These are phyloP conservation scores for Puccinia novopanici DNA, from an alignment of 1,284 basidiomycete genomes.

Conservation along the genomic window DNA sequence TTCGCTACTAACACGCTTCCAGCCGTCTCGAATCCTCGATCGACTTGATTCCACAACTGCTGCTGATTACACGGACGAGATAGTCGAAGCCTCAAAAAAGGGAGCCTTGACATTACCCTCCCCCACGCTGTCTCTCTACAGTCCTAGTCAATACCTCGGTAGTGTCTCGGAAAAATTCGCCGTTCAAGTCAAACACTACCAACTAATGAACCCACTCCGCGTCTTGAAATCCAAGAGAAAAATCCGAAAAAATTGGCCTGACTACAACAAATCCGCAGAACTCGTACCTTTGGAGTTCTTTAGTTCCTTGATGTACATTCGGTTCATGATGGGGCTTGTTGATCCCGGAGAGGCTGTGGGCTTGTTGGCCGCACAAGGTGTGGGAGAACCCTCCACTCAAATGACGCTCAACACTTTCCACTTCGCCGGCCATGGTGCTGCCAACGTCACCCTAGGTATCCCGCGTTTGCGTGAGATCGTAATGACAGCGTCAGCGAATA, in stretches of 20 bases:
- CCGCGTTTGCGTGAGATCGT: constrained; percentile 98
- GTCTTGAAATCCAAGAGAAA: constrained; percentile 69
- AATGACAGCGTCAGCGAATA: constrained; percentile 96
- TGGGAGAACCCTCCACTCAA: constrained; percentile 98
- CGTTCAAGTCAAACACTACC: constrained; percentile 75
- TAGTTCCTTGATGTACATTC: constrained; percentile 77
- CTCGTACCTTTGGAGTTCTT: constrained; percentile 68
- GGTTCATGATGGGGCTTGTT: constrained; percentile 88
- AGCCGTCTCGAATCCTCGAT: constrained; percentile 67
- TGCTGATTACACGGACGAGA: constrained; percentile 80
- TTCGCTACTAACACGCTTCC: constrained; percentile 75
- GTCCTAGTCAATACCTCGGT: constrained; percentile 79
- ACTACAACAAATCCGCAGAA: constrained; percentile 62
- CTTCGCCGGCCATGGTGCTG: constrained; percentile 97
- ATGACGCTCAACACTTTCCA: constrained; percentile 99
- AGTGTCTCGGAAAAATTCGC: constrained; percentile 93
- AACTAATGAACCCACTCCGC: constrained; percentile 75
- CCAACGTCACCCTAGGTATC: constrained; percentile 98
- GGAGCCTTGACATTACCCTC: constrained; percentile 66
- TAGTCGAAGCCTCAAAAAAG: constrained; percentile 72
- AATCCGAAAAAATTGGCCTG: constrained; percentile 57
- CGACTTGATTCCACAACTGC: constrained; percentile 73
- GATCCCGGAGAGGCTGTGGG: constrained; percentile 99
- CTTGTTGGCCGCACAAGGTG: constrained; percentile 93
- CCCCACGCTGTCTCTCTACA: constrained; percentile 76